Conservation (phyloP, 2,329 filamentous ascomycete species). For the Nothomitra cinnamomea region DNA sequence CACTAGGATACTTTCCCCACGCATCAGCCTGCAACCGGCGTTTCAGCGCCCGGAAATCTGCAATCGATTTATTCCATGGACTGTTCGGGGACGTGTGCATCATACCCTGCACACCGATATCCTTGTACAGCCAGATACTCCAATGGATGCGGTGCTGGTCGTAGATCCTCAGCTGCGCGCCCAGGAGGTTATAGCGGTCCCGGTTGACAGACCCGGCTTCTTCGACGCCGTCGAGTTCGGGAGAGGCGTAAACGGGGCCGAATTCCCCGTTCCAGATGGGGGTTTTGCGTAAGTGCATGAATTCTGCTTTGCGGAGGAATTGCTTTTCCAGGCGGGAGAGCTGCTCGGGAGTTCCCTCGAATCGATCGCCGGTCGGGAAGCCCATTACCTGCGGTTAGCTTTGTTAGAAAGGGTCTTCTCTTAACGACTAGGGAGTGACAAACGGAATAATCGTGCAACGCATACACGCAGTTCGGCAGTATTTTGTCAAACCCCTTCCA, state of each 20-base stretch:
- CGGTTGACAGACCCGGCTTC: conserved; percentile 22
- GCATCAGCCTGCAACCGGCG: conserved; percentile 34
- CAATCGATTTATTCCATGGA: conserved; percentile 33
- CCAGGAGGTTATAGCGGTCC: conserved; percentile 28
- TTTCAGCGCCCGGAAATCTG: conserved; percentile 39
- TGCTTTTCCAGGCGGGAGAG: conserved; percentile 24
- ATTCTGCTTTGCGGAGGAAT: conserved; percentile 31
- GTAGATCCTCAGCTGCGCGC: conserved; percentile 34
- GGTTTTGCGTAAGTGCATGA: conserved; percentile 25
- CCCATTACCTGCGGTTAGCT: conserved; percentile 19
- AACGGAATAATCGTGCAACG: conserved; percentile 27
- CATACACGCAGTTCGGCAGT: conserved; percentile 29
- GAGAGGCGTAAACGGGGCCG: conserved; percentile 31
- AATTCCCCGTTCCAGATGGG: conserved; percentile 34
- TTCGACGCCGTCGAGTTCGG: conserved; percentile 21
- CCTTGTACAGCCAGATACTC: conserved; percentile 45
- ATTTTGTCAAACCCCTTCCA: conserved; percentile 27
- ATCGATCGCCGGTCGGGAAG: conserved; percentile 24
- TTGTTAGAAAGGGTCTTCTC: not conserved
- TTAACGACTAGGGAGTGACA: not conserved
- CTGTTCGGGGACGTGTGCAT: conserved; percentile 29
- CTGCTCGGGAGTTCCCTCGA: conserved; percentile 25
- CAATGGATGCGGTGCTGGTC: conserved; percentile 34
- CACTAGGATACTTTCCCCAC: conserved; percentile 31
- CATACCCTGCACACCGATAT: conserved; percentile 40